phyloP scores from a whole-genome alignment of 805 yeast genomes.

The Soucietia sequanensis region DNA sequence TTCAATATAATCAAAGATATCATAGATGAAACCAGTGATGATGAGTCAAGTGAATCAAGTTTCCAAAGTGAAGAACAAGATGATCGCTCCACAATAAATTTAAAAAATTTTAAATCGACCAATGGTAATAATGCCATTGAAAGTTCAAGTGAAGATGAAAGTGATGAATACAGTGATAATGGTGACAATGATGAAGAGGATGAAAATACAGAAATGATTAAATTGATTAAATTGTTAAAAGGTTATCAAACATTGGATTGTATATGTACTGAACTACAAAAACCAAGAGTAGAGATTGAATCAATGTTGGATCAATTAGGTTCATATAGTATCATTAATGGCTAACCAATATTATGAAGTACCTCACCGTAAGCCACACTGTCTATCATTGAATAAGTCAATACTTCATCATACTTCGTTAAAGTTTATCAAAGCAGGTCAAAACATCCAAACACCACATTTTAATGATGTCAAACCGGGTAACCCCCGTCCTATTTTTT shows the following conservation, averaged over 20 bases:
- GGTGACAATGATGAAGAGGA: constrained; percentile 14
- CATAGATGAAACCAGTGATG: constrained; percentile 7
- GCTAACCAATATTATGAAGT: too few species aligned
- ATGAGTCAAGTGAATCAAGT: constrained; percentile 1
- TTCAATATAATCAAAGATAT: constrained; percentile 7
- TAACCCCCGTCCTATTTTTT: not conserved
- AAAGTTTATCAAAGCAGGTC: too few species aligned
- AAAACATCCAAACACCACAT: too few species aligned
- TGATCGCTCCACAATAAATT: constrained; percentile 2
- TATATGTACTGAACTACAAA: constrained; percentile 67
- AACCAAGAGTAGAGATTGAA: constrained; percentile 56
- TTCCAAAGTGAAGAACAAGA: constrained; percentile 8
- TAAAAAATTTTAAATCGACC: not conserved
- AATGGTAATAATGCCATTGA: constrained; percentile 4
- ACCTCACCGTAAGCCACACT: too few species aligned
- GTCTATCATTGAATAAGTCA: too few species aligned
- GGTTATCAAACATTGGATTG: constrained; percentile 59
- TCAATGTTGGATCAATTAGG: constrained; percentile 39
- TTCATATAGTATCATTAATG: constrained; percentile 31
- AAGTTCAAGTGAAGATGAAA: not conserved
- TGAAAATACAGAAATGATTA: constrained; percentile 27
- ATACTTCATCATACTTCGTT: too few species aligned
- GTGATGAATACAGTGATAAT: constrained; percentile 2
- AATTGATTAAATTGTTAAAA: constrained; percentile 45
- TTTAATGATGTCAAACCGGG: not conserved